Base-by-base conservation (phyloP, 352 stramenopile genomes). In the Thalassiosira mediterranea region DNA sequence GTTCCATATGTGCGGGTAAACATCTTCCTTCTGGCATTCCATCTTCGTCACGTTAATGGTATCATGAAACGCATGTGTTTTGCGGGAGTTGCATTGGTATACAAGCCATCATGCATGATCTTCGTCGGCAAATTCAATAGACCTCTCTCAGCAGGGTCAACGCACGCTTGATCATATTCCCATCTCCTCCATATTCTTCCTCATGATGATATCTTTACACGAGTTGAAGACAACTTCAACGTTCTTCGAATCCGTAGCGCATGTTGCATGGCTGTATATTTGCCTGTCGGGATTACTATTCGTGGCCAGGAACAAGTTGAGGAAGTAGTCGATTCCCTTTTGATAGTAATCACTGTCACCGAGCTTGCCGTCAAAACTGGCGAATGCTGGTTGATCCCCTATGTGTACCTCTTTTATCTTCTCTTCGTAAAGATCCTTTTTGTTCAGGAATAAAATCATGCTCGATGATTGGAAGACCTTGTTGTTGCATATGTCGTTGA, bases 361-460 rank as follows among this genome's bases (percentile, higher is more conserved):
- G 7, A 81, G 15, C 13, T 75, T 70, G n/a, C 92, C 93, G 2
- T 76, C 76, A 64, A 96, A 98, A 83, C 97, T 93, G 26, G 92
- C 93, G 85, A 97, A 98, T 19, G 95, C 88, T 4, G 95, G 84
- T 34, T 95, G 85, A 37, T 86, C 90, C 79, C 96, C 96, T 23
- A 97, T 97, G 72, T 97, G 91, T 19, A 96, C 90, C 31, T 94
- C 93, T 76, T 96, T 95, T 76, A 98, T 97, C 88, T 98, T 98
- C 81, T 98, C 94, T 72, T 96, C 91, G 75, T 98, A 98, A 37
- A 98, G 79, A 87, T 98, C 96, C 73, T 96, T 96, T 88, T 98
- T 98, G 91, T 98, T 98, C 13, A 98, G 79, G 79, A 98, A 98
- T 44, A 98, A 83, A 68, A 98, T 98, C 85, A 98, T 97, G 38